Evolutionary conservation across 495 filamentous ascomycete species (phyloP), one percentile per base, ranked within the genome.

Genomic region (Bacidia gigantensis): DNA sequence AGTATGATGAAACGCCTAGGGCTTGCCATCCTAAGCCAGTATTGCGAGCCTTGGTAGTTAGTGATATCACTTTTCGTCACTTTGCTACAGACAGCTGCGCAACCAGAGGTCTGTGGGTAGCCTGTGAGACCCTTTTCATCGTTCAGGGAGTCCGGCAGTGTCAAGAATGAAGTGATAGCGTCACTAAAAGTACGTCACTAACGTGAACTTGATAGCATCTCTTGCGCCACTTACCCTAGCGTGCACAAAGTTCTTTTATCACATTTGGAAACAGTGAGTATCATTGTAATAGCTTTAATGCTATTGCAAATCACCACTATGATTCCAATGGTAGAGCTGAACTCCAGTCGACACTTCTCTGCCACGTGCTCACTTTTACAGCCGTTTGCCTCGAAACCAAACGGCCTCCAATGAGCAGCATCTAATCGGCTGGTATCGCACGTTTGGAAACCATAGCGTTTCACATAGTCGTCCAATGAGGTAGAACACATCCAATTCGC

Each of bases 161-260:
- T 55, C 10, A 80, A 56, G 52, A 76, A 77, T 1, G 66, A 70
- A 5, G 60, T 55, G 14, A 79, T 59, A 3, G 72, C 72, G 59
- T 80, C 74, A 3, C 77, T 76, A 35, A 14, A 35, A 14, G 7
- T 7, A 35, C 29, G 29, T 35, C 29, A 35, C 7, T 35, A 7
- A 7, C 14, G 29, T 35, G 29, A 35, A 35, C 5, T 35, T 7
- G 29, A 35, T 35, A 35, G 29, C n/a, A n/a, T n/a, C n/a, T n/a
- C n/a, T n/a, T n/a, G 29, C 29, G 14, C 7, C 14, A 35, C 29
- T 38, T n/a, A 50, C 47, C 47, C 47, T 32, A 50, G 32, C 9
- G 47, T 50, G 26, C 47, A 50, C 24, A 50, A n/a, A 0, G 47
- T 50, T 5, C 17, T 26, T 29, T 53, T 60, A 17, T 44, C 26